These are phyloP conservation scores for Acorus gramineus DNA, from an alignment of 106 monocot genomes.

Conservation along the genomic window DNA sequence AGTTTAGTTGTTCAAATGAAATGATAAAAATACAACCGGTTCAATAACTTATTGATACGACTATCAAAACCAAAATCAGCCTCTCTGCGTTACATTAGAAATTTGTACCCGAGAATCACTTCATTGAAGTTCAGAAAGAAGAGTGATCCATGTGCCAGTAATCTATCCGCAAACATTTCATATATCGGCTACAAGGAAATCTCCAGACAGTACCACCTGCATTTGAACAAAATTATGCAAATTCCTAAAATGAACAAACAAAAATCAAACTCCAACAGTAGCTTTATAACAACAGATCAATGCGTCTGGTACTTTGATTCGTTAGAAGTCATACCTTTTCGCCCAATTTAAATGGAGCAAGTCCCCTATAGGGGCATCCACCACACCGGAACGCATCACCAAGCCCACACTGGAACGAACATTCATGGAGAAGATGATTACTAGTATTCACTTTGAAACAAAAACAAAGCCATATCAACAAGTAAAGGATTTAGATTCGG, in stretches of 20 bases:
- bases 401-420: slow-evolving; percentile 64
- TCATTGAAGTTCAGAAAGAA: background rate
- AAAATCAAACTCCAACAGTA: background rate
- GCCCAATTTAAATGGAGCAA: slow-evolving; percentile 74
- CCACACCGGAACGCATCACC: slow-evolving; percentile 89
- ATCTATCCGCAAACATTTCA: slow-evolving; percentile 4
- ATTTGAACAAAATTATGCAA: background rate
- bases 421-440: background rate
- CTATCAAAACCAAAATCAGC: too few species aligned
- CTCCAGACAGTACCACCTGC: slow-evolving; percentile 45
- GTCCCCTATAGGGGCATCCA: slow-evolving; percentile 80
- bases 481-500: background rate
- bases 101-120: too few species aligned
- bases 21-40: too few species aligned
- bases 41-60: too few species aligned
- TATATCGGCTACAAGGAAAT: slow-evolving; percentile 69
- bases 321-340: slow-evolving; percentile 43
- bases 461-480: background rate
- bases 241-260: too few species aligned
- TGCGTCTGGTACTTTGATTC: background rate
- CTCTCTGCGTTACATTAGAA: too few species aligned
- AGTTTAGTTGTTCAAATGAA: slow-evolving; percentile 18
- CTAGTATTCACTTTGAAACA: background rate
- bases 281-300: background rate
- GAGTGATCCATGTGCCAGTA: background rate